Conservation (phyloP, 106 monocot species). For the Apostasia ramifera region DNA sequence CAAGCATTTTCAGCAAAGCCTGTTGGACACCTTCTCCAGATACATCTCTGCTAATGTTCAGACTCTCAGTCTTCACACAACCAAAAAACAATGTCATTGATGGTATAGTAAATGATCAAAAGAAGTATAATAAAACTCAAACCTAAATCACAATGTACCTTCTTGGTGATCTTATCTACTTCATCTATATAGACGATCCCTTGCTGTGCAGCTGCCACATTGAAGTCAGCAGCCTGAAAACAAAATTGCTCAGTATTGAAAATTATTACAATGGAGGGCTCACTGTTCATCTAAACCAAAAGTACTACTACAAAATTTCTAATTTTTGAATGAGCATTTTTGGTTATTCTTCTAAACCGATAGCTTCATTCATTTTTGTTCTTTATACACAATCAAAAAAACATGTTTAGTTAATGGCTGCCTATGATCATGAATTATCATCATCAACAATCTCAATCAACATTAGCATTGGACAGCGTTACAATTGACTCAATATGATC, state of each 20-base stretch:
- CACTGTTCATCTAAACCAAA: no score
- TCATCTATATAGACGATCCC: slow-evolving; percentile 74
- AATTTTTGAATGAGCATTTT: no score
- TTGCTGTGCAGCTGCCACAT: slow-evolving; percentile 63
- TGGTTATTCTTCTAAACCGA: no score
- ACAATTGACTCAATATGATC: no score
- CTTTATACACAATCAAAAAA: no score
- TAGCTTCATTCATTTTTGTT: no score
- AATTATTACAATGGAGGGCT: background rate
- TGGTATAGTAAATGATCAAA: background rate
- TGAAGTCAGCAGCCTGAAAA: slow-evolving; percentile 57
- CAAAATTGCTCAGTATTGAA: background rate
- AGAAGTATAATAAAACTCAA: slow-evolving; percentile 1
- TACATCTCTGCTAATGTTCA: slow-evolving; percentile 76
- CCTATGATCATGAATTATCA: no score
- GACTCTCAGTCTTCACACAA: slow-evolving; percentile 46
- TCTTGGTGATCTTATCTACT: slow-evolving; percentile 75
- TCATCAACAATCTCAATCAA: no score
- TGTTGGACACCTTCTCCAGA: slow-evolving; percentile 93
- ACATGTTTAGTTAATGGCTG: no score
- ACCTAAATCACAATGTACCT: slow-evolving; percentile 25
- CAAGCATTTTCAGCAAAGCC: slow-evolving; percentile 81
- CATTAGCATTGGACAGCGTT: no score
- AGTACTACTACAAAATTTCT: no score
- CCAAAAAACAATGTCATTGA: background rate